These are phyloP conservation scores for Pseudisothecium myosuroides DNA, from an alignment of 225 moss, liverwort and hornwort genomes.

Conservation along the genomic window DNA sequence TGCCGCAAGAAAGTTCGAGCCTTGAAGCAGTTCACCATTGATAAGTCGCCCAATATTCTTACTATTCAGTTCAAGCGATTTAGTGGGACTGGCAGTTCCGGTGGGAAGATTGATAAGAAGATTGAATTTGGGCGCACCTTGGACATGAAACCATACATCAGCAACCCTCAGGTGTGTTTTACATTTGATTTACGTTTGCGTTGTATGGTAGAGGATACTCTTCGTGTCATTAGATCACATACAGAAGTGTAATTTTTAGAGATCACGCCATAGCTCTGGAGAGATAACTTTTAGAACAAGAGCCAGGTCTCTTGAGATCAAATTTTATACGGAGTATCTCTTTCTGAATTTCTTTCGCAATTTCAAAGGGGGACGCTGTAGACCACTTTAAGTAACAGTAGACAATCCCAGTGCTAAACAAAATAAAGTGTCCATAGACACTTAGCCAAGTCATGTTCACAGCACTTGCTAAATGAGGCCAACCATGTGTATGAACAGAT, in stretches of 20 bases:
- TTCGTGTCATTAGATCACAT: too few species aligned
- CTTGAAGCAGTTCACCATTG: constrained; percentile 77
- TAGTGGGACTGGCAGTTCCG: constrained; percentile 57
- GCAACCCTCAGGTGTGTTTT: constrained; percentile 54
- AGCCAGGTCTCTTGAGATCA: neutral
- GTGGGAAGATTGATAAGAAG: constrained; percentile 94
- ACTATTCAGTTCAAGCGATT: constrained; percentile 93
- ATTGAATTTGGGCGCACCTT: constrained; percentile 84
- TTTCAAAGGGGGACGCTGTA: too few species aligned
- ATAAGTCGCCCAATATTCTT: constrained; percentile 73
- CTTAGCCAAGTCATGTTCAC: neutral
- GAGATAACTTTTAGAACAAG: neutral
- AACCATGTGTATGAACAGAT: neutral
- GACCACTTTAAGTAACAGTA: too few species aligned
- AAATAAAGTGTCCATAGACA: neutral
- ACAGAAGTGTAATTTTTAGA: neutral
- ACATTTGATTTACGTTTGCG: neutral
- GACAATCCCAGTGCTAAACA: too few species aligned
- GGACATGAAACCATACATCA: constrained; percentile 85
- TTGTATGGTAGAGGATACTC: neutral
- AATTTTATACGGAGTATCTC: neutral
- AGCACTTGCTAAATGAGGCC: neutral
- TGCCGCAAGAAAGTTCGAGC: constrained; percentile 90
- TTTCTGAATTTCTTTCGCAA: neutral
- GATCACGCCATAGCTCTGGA: neutral